Evolutionary conservation across 495 filamentous ascomycete genomes (phyloP).

Genomic region (Lasiosphaeria ovina): DNA sequence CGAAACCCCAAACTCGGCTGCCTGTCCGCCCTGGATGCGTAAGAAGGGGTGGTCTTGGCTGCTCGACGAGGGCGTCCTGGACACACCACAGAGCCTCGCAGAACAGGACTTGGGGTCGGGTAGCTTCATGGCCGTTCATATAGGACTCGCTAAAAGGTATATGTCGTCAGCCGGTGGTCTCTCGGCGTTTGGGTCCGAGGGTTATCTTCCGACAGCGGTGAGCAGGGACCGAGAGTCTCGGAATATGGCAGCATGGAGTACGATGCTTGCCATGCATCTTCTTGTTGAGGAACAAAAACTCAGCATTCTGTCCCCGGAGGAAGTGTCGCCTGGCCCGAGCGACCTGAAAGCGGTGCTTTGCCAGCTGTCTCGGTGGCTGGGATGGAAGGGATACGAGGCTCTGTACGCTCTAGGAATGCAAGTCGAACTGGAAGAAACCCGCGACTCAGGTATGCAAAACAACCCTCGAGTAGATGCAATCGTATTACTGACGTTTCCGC

Average conservation of each 20-base stretch:
- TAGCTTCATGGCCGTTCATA: slow-evolving; percentile 45
- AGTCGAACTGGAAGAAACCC: slow-evolving; percentile 28
- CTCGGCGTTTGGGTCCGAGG: slow-evolving; percentile 49
- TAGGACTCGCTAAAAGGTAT: slow-evolving; percentile 51
- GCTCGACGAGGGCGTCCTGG: slow-evolving; percentile 50
- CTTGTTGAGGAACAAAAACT: slow-evolving; percentile 87
- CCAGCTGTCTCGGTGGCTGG: slow-evolving; percentile 81
- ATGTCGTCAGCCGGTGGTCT: slow-evolving; percentile 54
- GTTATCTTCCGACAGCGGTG: slow-evolving; percentile 61
- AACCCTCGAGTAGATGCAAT: not conserved
- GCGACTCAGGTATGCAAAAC: slow-evolving; percentile 27
- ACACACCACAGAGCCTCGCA: slow-evolving; percentile 11
- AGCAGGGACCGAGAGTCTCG: slow-evolving; percentile 53
- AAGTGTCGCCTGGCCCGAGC: slow-evolving; percentile 47
- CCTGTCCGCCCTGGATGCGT: slow-evolving; percentile 64
- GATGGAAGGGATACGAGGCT: slow-evolving; percentile 70
- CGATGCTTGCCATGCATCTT: slow-evolving; percentile 79
- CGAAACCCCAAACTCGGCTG: slow-evolving; percentile 47
- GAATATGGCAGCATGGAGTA: slow-evolving; percentile 59
- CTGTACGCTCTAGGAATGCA: slow-evolving; percentile 72
- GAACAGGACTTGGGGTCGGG: slow-evolving; percentile 23
- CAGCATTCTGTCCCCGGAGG: slow-evolving; percentile 59
- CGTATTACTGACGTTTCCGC: slow-evolving; percentile 18
- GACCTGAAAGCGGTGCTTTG: slow-evolving; percentile 69
- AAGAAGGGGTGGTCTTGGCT: slow-evolving; percentile 73